Percentiles rank a stretch among this genome's conserved stretches.
Evolutionary conservation across 2,329 filamentous ascomycete species (phyloP).

Genomic region (Hypoxylon sp.): DNA sequence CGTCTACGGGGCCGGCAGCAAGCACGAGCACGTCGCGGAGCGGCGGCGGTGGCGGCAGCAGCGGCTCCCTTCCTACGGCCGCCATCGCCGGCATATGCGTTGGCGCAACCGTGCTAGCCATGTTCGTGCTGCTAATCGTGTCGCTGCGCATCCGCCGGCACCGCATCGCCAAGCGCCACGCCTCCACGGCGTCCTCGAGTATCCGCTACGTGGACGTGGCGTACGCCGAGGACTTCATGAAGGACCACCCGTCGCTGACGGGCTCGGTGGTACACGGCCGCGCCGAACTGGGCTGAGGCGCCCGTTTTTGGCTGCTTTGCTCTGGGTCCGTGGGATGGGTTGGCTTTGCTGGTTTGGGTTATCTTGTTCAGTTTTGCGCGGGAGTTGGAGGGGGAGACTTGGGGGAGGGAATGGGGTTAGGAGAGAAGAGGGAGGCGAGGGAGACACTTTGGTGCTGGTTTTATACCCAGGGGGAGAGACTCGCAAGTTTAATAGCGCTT

Average conservation of each 20-base stretch:
- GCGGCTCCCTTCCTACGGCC: slow-evolving; percentile 7
- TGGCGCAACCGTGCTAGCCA: slow-evolving; percentile 21
- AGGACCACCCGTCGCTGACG: slow-evolving; percentile 2
- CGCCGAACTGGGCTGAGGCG: background rate
- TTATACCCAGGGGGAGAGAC: background rate
- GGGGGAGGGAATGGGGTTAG: too few species aligned
- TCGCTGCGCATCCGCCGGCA: slow-evolving; percentile 39
- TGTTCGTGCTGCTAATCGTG: slow-evolving; percentile 30
- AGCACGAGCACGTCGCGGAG: slow-evolving; percentile 1
- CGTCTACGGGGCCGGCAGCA: background rate
- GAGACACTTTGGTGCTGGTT: too few species aligned
- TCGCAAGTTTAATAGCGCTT: background rate
- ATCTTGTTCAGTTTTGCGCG: too few species aligned
- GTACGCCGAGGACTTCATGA: slow-evolving; percentile 11
- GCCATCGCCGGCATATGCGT: slow-evolving; percentile 36
- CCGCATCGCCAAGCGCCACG: slow-evolving; percentile 33
- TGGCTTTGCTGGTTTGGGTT: too few species aligned
- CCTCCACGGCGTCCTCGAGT: background rate
- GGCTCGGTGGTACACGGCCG: background rate
- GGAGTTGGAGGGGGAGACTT: background rate
- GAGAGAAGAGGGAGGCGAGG: too few species aligned
- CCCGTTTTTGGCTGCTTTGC: too few species aligned
- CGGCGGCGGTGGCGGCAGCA: background rate
- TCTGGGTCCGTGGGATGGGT: too few species aligned
- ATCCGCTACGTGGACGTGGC: background rate